A percentile compares a stretch with the other conserved stretches of the same genome.
Evolutionary conservation across 2,329 filamentous ascomycete genomes (phyloP).

Genomic region (Podosphaera leucotricha): DNA sequence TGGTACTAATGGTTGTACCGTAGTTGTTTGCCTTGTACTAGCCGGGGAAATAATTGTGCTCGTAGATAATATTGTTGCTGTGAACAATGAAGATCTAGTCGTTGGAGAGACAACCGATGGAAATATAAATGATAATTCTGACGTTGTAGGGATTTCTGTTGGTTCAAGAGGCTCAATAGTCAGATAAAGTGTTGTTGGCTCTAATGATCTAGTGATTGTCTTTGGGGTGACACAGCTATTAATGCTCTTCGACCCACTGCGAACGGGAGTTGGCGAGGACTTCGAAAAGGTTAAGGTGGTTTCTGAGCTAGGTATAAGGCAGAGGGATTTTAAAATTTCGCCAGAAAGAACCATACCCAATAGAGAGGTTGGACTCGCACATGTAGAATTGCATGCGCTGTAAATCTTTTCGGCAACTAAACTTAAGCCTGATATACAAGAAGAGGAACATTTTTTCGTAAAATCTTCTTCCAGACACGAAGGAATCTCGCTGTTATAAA

Average conservation of each 20-base stretch:
- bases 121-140: neutral
- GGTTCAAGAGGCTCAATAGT: neutral
- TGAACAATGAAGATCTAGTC: neutral
- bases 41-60: slow-evolving; percentile 8
- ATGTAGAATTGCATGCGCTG: slow-evolving; percentile 6
- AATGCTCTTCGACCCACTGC: slow-evolving; percentile 2
- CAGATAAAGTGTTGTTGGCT: neutral
- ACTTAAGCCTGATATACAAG: slow-evolving; percentile 9
- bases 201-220: slow-evolving; percentile 3
- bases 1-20: slow-evolving; percentile 1
- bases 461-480: slow-evolving; percentile 12
- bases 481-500: slow-evolving; percentile 12
- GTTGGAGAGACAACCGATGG: neutral
- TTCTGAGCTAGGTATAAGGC: slow-evolving; percentile 5
- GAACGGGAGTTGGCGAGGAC: neutral
- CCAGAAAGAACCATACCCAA: slow-evolving; percentile 14
- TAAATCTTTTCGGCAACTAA: slow-evolving; percentile 6
- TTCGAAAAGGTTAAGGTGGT: neutral
- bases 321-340: slow-evolving; percentile 12
- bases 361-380: slow-evolving; percentile 9
- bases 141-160: neutral
- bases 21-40: slow-evolving; percentile 6
- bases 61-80: neutral
- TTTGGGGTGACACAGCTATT: slow-evolving; percentile 1
- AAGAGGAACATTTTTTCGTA: slow-evolving; percentile 10